A percentile compares a stretch with the other conserved stretches of the same genome.
Evolutionary conservation across 345 rosid species (phyloP).

Genomic region (Linum usitatissimum): DNA sequence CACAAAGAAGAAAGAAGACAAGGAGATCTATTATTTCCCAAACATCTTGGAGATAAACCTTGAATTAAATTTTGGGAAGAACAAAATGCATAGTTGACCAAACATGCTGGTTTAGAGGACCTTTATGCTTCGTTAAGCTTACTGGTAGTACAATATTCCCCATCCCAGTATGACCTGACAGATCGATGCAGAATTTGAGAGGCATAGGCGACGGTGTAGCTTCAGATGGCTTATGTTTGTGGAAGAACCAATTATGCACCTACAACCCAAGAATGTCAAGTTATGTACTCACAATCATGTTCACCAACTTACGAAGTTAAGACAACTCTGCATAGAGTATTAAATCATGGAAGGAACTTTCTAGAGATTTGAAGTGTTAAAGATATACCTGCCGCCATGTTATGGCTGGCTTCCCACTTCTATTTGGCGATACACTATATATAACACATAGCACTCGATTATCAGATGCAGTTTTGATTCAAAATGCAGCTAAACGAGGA

Average conservation of each 20-base stretch:
- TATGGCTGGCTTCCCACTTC: slow-evolving; percentile 43
- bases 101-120: slow-evolving; percentile 19
- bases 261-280: slow-evolving; percentile 18
- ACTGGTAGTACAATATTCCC: slow-evolving; percentile 12
- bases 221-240: slow-evolving; percentile 28
- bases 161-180: slow-evolving; percentile 18
- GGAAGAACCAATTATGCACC: slow-evolving; percentile 67
- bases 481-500: slow-evolving; percentile 1
- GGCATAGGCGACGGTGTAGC: slow-evolving; percentile 17
- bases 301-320: background rate
- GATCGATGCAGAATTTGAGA: slow-evolving; percentile 31
- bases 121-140: slow-evolving; percentile 31
- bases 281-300: background rate
- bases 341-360: background rate
- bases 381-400: slow-evolving; percentile 57
- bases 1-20: background rate
- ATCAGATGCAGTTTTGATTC: background rate
- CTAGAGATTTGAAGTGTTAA: slow-evolving; percentile 7
- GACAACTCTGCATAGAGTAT: background rate
- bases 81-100: background rate
- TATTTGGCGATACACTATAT: slow-evolving; percentile 40
- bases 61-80: background rate
- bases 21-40: background rate
- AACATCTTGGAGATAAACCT: background rate
- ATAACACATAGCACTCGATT: slow-evolving; percentile 13